Base-by-base conservation (phyloP, 192 early-diverging fungal genomes). In the Oehlia diaphana region DNA sequence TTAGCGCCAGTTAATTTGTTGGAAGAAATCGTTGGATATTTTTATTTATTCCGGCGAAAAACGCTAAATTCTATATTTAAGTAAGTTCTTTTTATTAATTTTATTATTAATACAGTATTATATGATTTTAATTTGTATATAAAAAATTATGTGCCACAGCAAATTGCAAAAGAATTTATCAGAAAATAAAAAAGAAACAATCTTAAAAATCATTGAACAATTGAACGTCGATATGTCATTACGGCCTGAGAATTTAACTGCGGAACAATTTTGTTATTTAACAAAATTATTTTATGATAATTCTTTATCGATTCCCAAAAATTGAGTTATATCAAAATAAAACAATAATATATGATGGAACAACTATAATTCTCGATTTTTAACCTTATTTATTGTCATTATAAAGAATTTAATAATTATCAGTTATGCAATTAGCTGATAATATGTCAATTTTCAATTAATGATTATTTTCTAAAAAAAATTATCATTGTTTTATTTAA, bases 181-280 rank as follows among this genome's bases (percentile, higher is more conserved):
- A 78, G 78, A 53, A 47, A 84, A 61, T 35, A 83, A 68, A 72
- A 74, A 74, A 68, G 69, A 81, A 9, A 74, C 81, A 16, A 35
- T 88, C 6, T 81, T 70, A 19, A 70, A 87, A 64, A 77, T 89
- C 78, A 81, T 92, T 6, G 86, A 86, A n/a, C 81, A 87, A 67
- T 86, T 84, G 62, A 83, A 76, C 9, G 90, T 83, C 76, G 88
- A 91, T 78, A 86, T 86, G 76, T 89, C 82, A 26, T 77, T 88
- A 61, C 85, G 93, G 26, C 88, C 92, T 9, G 86, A 92, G 72
- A 90, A 93, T 44, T 84, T 95, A 62, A 79, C 89, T 3, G 92
- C 89, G 4, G 87, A 88, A 44, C 81, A 89, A 64, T 92, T 90
- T 68, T 91, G 91, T 74, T 58, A 82, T 12, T 63, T 93, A 35